Evolutionary conservation across 1,284 basidiomycete species (phyloP).

Genomic region (Rhizoctonia solani): DNA sequence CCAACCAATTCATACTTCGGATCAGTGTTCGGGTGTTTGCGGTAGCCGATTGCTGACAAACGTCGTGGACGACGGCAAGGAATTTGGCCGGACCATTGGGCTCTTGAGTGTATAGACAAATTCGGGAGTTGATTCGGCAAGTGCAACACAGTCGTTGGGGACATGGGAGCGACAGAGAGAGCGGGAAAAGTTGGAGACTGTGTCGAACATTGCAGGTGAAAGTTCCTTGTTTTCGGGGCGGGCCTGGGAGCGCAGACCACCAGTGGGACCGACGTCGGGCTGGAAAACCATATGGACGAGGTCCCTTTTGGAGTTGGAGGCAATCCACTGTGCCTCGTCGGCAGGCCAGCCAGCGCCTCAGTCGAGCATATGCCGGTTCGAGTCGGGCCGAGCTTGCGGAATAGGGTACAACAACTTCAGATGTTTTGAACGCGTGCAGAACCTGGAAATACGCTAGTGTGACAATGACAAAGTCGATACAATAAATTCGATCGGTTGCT

Average conservation of each 20-base stretch:
- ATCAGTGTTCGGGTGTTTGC: not conserved
- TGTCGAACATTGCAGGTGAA: slow-evolving; percentile 35
- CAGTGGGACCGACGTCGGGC: slow-evolving; percentile 47
- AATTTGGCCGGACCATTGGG: slow-evolving; percentile 23
- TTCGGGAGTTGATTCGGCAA: slow-evolving; percentile 2
- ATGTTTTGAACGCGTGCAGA: slow-evolving; percentile 77
- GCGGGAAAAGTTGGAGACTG: slow-evolving; percentile 38
- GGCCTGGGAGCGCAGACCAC: slow-evolving; percentile 28
- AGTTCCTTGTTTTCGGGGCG: slow-evolving; percentile 27
- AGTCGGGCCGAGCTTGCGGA: slow-evolving; percentile 25
- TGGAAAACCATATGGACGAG: slow-evolving; percentile 59
- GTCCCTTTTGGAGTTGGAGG: slow-evolving; percentile 42
- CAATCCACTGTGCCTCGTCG: slow-evolving; percentile 57
- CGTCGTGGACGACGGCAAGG: slow-evolving; percentile 10
- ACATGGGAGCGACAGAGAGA: slow-evolving; percentile 43
- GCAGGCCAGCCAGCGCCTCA: slow-evolving; percentile 39
- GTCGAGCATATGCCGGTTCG: slow-evolving; percentile 36
- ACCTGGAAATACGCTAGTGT: slow-evolving; percentile 93
- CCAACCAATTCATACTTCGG: slow-evolving; percentile 48
- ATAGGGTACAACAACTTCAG: slow-evolving; percentile 50
- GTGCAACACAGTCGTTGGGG: slow-evolving; percentile 47
- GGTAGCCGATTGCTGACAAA: not conserved
- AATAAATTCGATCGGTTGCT: slow-evolving; percentile 74
- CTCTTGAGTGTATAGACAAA: slow-evolving; percentile 24
- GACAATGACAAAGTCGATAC: slow-evolving; percentile 81